Evolutionary conservation across 768 basidiomycete genomes (phyloP).

Genomic region (Mrakia gelida): DNA sequence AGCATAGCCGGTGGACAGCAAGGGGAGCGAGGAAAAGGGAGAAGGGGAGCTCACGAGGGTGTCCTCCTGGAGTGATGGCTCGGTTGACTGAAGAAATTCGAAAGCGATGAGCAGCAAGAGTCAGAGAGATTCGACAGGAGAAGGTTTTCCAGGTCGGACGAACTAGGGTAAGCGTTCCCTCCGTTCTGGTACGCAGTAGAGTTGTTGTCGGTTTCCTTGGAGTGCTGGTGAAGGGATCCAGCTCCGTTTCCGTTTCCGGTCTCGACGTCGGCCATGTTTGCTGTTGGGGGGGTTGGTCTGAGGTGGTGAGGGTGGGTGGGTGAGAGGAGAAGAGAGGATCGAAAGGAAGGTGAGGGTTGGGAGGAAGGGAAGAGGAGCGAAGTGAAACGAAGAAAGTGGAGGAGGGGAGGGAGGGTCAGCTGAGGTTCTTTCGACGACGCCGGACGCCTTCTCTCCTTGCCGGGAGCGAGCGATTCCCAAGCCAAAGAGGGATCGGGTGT

Average conservation of each 20-base stretch:
- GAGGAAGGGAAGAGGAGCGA: too few species aligned
- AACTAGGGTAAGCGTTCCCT: not conserved
- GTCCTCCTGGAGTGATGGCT: constrained; percentile 28
- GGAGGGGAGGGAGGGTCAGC: not conserved
- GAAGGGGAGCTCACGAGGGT: constrained; percentile 18
- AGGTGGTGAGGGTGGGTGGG: too few species aligned
- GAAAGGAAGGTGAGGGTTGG: too few species aligned
- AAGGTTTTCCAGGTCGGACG: not conserved
- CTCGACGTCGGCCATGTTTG: not conserved
- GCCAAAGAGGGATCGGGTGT: not conserved
- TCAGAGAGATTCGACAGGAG: not conserved
- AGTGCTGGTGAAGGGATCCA: not conserved
- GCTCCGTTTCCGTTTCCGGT: not conserved
- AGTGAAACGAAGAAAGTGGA: not conserved
- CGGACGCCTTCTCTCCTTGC: not conserved
- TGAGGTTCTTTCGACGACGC: not conserved
- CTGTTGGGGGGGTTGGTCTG: not conserved
- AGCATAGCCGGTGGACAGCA: not conserved
- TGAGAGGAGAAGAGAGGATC: too few species aligned
- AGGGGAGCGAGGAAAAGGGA: not conserved
- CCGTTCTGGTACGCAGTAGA: not conserved
- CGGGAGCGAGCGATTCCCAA: not conserved
- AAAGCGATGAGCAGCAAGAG: not conserved
- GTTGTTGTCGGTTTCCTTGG: not conserved
- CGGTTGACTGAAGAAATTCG: constrained; percentile 11